phyloP scores from a whole-genome alignment of 148 eudicot species.

The Silene latifolia region DNA sequence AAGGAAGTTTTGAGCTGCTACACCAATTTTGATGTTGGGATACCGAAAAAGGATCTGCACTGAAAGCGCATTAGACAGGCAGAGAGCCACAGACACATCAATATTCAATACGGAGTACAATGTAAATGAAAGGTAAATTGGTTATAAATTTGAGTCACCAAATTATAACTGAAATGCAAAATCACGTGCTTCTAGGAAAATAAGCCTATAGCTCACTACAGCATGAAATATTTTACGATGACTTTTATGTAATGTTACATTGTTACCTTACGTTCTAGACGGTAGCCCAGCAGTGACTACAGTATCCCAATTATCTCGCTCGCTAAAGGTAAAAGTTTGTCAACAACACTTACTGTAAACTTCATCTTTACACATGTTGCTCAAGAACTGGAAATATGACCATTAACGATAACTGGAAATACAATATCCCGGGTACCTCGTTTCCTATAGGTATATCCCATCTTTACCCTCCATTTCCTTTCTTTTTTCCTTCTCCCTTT shows the following conservation, averaged over 20 bases:
- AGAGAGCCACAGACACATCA: constrained; percentile 2
- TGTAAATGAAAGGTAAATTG: neutral
- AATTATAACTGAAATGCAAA: neutral
- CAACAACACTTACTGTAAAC: no score
- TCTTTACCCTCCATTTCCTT: neutral
- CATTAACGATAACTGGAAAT: neutral
- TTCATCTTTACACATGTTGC: no score
- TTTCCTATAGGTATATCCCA: neutral
- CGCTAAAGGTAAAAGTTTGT: no score
- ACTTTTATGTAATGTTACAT: no score
- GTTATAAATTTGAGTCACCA: neutral
- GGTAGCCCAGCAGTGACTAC: no score
- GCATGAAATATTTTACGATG: neutral
- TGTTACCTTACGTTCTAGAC: no score
- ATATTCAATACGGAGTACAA: neutral
- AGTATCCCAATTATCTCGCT: no score
- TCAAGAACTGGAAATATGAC: no score
- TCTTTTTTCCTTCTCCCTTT: neutral
- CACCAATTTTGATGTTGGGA: constrained; percentile 40
- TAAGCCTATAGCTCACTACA: neutral
- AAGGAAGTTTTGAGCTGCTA: constrained; percentile 77
- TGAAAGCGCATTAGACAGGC: constrained; percentile 9
- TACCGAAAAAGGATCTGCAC: constrained; percentile 35
- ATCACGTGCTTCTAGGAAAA: neutral
- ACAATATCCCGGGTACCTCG: no score